Conservation (phyloP, 306 rosid species). For the Oxytropis ochrocephala region DNA sequence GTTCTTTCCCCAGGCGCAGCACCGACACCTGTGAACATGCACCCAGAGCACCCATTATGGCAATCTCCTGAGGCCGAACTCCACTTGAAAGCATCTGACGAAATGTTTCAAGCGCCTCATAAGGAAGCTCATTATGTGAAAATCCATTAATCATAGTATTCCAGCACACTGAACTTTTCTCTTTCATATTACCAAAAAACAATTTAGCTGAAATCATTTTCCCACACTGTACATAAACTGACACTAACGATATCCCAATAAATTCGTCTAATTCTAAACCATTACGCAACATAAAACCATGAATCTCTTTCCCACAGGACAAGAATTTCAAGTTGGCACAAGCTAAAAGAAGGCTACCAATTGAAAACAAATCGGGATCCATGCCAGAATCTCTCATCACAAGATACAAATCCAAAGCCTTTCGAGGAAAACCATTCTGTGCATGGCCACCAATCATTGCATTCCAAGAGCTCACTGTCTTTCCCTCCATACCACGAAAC, state of each 20-base stretch:
- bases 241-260: slow-evolving; percentile 55
- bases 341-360: slow-evolving; percentile 63
- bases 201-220: slow-evolving; percentile 36
- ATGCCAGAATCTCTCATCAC: slow-evolving; percentile 51
- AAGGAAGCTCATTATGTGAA: slow-evolving; percentile 59
- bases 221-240: slow-evolving; percentile 53
- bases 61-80: slow-evolving; percentile 37
- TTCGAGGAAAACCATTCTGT: slow-evolving; percentile 65
- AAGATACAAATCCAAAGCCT: slow-evolving; percentile 57
- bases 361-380: slow-evolving; percentile 50
- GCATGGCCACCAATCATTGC: slow-evolving; percentile 62
- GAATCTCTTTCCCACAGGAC: slow-evolving; percentile 53
- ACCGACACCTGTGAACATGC: slow-evolving; percentile 70
- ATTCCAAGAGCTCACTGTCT: slow-evolving; percentile 76
- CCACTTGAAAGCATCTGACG: slow-evolving; percentile 50
- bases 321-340: slow-evolving; percentile 50
- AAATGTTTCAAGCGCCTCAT: slow-evolving; percentile 51
- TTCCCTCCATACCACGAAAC: slow-evolving; percentile 41
- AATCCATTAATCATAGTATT: slow-evolving; percentile 60
- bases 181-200: slow-evolving; percentile 41
- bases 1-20: slow-evolving; percentile 61
- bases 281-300: slow-evolving; percentile 57
- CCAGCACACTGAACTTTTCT: slow-evolving; percentile 55
- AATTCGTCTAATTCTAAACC: slow-evolving; percentile 59
- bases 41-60: slow-evolving; percentile 43